Evolutionary conservation across 176 grass and related monocot species (phyloP).

Genomic region (Cenchrus fungigraminus): DNA sequence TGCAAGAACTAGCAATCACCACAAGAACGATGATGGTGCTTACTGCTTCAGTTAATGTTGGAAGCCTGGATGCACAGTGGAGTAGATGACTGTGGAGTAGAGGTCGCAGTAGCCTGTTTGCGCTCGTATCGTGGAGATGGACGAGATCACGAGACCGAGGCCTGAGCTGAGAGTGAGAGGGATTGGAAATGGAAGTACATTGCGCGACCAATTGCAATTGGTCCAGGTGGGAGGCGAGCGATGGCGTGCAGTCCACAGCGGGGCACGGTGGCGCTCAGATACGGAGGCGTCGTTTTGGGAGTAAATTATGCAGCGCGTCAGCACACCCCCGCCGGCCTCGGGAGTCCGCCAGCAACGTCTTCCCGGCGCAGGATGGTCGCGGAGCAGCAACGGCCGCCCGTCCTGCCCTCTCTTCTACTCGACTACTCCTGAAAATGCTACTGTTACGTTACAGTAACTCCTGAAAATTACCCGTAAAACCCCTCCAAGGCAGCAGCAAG

Average conservation of each 20-base stretch:
- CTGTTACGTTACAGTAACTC: conserved; percentile 16
- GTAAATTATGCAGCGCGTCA: conserved; percentile 49
- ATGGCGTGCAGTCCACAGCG: conserved; percentile 35
- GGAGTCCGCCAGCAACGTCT: conserved; percentile 34
- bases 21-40: not conserved
- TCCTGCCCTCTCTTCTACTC: not conserved
- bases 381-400: not conserved
- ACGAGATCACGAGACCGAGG: not conserved
- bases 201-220: conserved; percentile 6
- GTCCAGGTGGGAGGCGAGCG: conserved; percentile 14
- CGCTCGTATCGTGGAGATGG: not conserved
- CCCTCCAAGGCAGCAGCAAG: not conserved
- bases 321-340: conserved; percentile 30
- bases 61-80: conserved; percentile 14
- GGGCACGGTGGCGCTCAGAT: conserved; percentile 42
- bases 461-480: not conserved
- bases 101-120: not conserved
- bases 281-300: conserved; percentile 56
- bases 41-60: not conserved
- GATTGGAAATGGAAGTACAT: conserved; percentile 11
- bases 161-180: not conserved
- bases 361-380: conserved; percentile 23
- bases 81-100: not conserved
- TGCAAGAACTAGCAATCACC: not conserved
- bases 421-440: not conserved